These are phyloP conservation scores for Priceomyces fermenticarens DNA, from an alignment of 805 yeast species.

Conservation along the genomic window DNA sequence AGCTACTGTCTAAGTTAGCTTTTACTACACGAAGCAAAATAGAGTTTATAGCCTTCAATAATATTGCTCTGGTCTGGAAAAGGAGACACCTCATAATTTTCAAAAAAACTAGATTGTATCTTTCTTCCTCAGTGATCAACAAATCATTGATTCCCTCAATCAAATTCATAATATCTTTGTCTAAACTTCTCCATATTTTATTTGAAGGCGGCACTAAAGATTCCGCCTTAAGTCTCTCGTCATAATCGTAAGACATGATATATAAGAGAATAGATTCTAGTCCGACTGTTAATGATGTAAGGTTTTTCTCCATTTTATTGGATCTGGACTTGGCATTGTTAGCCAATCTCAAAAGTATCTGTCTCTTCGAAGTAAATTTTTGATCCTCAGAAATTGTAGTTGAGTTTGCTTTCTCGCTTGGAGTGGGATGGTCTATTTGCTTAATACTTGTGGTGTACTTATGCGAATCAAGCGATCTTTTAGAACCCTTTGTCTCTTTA, in stretches of 20 bases:
- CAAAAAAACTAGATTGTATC: constrained; percentile 9
- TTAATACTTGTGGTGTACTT: background rate
- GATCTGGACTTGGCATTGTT: constrained; percentile 13
- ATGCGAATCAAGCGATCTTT: background rate
- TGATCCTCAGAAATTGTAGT: background rate
- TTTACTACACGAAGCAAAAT: constrained; percentile 21
- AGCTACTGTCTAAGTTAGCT: constrained; percentile 15
- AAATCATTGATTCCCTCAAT: constrained; percentile 2
- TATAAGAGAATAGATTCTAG: constrained; percentile 26
- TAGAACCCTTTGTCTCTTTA: constrained; percentile 1
- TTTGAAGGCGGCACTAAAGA: constrained; percentile 26
- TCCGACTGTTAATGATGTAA: constrained; percentile 20
- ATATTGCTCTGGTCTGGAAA: constrained; percentile 24
- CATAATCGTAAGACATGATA: constrained; percentile 27
- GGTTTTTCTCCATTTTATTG: constrained; percentile 14
- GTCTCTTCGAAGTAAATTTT: constrained; percentile 10
- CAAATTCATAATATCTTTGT: constrained; percentile 17
- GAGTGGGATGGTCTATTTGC: background rate
- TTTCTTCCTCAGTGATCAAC: constrained; percentile 2
- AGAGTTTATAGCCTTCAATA: constrained; percentile 29
- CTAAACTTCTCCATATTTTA: constrained; percentile 26
- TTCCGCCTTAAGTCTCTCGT: constrained; percentile 26
- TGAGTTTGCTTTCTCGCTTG: background rate
- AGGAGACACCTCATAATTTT: constrained; percentile 25
- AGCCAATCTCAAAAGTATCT: constrained; percentile 19